Base-by-base conservation (phyloP, 2,329 filamentous ascomycete species). In the Sclerotiophoma versabilis region DNA sequence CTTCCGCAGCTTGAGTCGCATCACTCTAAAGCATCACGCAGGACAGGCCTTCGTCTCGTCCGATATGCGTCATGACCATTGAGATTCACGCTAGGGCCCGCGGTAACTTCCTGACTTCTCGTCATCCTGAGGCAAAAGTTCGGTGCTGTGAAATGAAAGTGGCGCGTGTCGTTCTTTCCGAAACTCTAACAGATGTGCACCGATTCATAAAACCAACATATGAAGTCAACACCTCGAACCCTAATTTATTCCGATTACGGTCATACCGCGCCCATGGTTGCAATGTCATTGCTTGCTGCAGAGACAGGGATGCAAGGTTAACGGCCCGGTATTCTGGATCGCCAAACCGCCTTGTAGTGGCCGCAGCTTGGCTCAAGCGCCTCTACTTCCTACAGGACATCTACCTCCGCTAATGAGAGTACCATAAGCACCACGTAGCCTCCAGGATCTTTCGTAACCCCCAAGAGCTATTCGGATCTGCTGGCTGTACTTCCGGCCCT, bases 381-480 rank as follows among this genome's bases (percentile, higher is more conserved):
- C 52, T 49, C 50, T 61, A 54, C 55, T 54, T 64, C 57, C 49
- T 59, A 57, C 54, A 54, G 53, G 49, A 59, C 59, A 49, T 60
- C 56, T 33, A 54, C 55, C 49, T 60, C 64, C 61, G 65, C 68
- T 70, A 70, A 75, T 73, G 68, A 72, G 62, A 72, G 69, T 72
- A 68, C 67, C 63, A 55, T 54, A 54, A 66, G 60, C 63, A 64
- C 53, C 57, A 62, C 63, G 59, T 58, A 59, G 51, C 52, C 25
- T 43, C 52, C 46, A 49, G 54, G 49, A 64, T 64, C 53, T 62
- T 58, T 60, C 53, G 48, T 57, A 43, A 47, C 45, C 36, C 45
- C 48, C 54, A 50, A 49, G 46, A 48, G 50, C 54, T 57, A 49
- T 48, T 49, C 54, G 45, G 55, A 49, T 47, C 49, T 46, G 60